A percentile compares a stretch with the other conserved stretches of the same genome.
These are phyloP conservation scores for Beauveria pseudobassiana DNA, from an alignment of 2,329 filamentous ascomycete genomes.

Conservation along the genomic window DNA sequence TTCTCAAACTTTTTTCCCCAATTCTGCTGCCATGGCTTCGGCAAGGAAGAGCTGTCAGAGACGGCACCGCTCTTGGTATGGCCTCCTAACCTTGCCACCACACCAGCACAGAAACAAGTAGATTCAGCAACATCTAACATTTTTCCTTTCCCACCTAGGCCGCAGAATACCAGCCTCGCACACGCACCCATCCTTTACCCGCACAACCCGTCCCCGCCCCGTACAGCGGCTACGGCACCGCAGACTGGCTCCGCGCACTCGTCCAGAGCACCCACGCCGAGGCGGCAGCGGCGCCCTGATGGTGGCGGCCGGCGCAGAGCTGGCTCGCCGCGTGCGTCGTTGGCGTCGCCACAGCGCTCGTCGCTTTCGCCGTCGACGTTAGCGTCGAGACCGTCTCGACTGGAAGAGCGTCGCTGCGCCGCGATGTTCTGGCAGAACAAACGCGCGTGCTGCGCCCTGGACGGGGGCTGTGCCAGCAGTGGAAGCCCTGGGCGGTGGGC, in stretches of 20 bases:
- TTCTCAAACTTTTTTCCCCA: background rate
- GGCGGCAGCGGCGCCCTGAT: background rate
- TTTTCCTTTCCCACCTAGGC: background rate
- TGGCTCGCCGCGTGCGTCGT: conserved; percentile 86
- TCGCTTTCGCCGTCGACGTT: conserved; percentile 86
- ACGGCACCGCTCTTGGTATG: background rate
- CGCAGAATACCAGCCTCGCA: background rate
- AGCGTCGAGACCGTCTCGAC: conserved; percentile 89
- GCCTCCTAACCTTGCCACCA: background rate
- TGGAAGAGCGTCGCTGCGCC: conserved; percentile 83
- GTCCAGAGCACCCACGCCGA: background rate
- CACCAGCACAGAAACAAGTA: background rate
- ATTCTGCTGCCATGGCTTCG: background rate
- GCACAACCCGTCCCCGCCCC: background rate
- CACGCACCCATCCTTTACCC: background rate
- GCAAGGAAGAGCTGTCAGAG: background rate
- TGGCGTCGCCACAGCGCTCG: conserved; percentile 71
- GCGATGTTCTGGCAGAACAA: conserved; percentile 87
- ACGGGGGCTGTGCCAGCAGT: conserved; percentile 76
- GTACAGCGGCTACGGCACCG: background rate
- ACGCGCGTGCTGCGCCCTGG: conserved; percentile 88
- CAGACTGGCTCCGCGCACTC: conserved; percentile 4
- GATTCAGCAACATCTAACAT: no score
- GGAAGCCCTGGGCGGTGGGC: conserved; percentile 69
- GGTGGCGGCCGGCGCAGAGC: conserved; percentile 56